Conservation (phyloP, 495 filamentous ascomycete genomes). For the Glonium stellatum region DNA sequence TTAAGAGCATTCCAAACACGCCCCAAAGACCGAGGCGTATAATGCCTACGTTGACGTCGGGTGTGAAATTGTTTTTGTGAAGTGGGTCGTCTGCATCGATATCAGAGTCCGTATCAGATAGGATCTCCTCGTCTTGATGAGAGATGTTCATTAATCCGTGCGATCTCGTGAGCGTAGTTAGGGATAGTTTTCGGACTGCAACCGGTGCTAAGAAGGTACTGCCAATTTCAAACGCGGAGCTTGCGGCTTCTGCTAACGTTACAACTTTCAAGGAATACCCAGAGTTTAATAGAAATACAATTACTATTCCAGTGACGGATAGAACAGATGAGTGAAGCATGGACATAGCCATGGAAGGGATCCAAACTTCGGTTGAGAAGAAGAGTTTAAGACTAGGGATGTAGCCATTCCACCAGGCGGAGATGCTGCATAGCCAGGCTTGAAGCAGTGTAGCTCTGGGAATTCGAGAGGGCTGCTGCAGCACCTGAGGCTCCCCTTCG, state of each 20-base stretch:
- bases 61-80: conserved; percentile 37
- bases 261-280: conserved; percentile 1
- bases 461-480: neutral
- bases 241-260: neutral
- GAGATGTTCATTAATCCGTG: neutral
- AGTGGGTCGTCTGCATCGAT: conserved; percentile 55
- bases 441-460: neutral
- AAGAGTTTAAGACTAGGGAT: conserved; percentile 1
- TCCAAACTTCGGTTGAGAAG: conserved; percentile 2
- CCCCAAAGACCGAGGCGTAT: conserved; percentile 1
- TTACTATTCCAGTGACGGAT: neutral
- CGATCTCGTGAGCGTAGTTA: neutral
- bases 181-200: neutral
- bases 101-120: conserved; percentile 27
- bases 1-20: neutral
- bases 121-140: neutral
- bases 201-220: neutral
- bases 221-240: neutral
- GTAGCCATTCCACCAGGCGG: neutral
- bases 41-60: neutral
- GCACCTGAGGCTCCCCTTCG: neutral
- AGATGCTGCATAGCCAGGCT: neutral
- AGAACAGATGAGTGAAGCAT: neutral
- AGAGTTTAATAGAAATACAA: neutral
- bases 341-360: neutral